These are phyloP conservation scores for Ophiostoma populinum DNA, from an alignment of 2,329 filamentous ascomycete genomes.

Conservation along the genomic window DNA sequence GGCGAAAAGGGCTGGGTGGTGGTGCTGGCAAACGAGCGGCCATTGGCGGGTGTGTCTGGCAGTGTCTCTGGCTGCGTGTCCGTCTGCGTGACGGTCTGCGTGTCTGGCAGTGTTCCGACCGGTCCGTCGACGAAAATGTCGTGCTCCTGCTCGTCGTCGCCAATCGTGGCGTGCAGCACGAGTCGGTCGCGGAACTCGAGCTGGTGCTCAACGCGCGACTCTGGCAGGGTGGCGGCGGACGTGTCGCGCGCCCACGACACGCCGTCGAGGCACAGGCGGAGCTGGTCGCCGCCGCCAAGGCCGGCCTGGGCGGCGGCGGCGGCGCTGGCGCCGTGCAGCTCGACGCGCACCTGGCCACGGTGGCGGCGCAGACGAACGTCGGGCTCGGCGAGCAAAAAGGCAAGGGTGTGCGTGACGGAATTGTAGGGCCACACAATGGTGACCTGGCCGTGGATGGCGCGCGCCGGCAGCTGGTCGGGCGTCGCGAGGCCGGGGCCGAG, in stretches of 20 bases:
- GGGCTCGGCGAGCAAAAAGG: slow-evolving; percentile 67
- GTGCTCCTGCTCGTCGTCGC: slow-evolving; percentile 29
- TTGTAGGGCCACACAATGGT: slow-evolving; percentile 89
- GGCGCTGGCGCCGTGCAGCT: slow-evolving; percentile 55
- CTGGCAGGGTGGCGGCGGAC: slow-evolving; percentile 28
- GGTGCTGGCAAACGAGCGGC: neutral
- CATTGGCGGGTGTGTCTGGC: neutral
- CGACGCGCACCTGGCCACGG: slow-evolving; percentile 65
- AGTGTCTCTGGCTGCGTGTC: neutral
- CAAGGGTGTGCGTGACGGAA: slow-evolving; percentile 52
- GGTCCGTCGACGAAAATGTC: slow-evolving; percentile 36
- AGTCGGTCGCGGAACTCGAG: slow-evolving; percentile 35
- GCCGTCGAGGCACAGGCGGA: slow-evolving; percentile 52
- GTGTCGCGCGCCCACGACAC: slow-evolving; percentile 44
- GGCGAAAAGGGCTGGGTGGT: slow-evolving; percentile 9
- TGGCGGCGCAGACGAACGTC: slow-evolving; percentile 64
- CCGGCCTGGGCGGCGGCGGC: slow-evolving; percentile 47
- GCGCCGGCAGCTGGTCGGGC: slow-evolving; percentile 18
- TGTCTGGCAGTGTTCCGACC: no score
- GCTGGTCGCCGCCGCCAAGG: slow-evolving; percentile 62
- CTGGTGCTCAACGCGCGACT: slow-evolving; percentile 39
- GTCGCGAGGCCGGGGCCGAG: slow-evolving; percentile 29
- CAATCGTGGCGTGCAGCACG: slow-evolving; percentile 28
- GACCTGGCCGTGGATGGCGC: slow-evolving; percentile 50
- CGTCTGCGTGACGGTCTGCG: neutral